Percentiles rank a stretch among this genome's conserved stretches.
Conservation (phyloP, 208 protist genomes). For the Leishmania tropica region DNA sequence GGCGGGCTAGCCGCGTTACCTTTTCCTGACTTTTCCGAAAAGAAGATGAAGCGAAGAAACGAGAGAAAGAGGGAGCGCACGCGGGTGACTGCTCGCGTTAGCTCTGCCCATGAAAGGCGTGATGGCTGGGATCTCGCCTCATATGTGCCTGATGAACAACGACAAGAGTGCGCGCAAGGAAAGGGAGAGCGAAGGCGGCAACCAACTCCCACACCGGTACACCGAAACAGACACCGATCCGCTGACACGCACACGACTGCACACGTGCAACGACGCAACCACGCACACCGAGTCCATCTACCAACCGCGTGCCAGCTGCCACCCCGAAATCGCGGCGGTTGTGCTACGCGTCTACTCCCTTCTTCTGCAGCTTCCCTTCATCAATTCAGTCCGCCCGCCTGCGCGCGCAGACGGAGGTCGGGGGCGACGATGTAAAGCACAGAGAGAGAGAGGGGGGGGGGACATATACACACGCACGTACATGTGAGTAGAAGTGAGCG, state of each 20-base stretch:
- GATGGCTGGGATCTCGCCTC: neutral
- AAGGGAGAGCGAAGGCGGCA: neutral
- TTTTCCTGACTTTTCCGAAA: neutral
- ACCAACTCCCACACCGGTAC: neutral
- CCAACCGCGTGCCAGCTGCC: neutral
- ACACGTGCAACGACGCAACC: conserved; percentile 6
- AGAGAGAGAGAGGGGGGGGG: neutral
- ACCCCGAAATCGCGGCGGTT: neutral
- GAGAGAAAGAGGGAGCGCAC: neutral
- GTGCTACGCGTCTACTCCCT: neutral
- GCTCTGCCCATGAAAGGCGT: neutral
- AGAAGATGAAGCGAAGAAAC: neutral
- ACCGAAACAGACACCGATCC: neutral
- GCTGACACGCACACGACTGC: conserved; percentile 8
- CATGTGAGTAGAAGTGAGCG: neutral
- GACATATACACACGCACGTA: neutral
- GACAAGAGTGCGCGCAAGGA: neutral
- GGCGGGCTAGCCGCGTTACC: neutral
- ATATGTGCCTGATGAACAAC: neutral
- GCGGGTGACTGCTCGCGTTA: neutral
- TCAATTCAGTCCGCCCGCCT: neutral
- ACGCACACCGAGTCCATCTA: neutral
- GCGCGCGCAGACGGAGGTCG: neutral
- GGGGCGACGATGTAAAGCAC: neutral
- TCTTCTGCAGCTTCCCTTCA: neutral